Evolutionary conservation across 2,329 filamentous ascomycete genomes (phyloP).

Genomic region (Monilinia laxa): DNA sequence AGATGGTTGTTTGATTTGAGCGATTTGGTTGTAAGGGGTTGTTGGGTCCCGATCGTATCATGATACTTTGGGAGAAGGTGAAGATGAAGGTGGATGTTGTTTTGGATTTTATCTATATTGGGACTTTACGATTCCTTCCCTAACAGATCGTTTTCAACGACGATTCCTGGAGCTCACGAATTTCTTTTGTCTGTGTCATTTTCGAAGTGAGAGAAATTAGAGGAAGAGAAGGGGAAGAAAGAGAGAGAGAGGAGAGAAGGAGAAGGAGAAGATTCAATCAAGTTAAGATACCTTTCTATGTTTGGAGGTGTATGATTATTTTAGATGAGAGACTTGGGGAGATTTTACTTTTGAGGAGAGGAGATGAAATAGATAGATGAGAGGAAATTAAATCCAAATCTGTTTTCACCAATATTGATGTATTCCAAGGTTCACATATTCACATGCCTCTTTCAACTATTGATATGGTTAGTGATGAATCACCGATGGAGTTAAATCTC

Average conservation of each 20-base stretch:
- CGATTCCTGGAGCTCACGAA: background rate
- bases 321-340: background rate
- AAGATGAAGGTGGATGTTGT: background rate
- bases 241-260: too few relatives aligned
- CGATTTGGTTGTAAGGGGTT: conserved; percentile 1
- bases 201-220: background rate
- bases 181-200: conserved; percentile 5
- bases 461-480: too few relatives aligned
- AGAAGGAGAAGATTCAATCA: background rate
- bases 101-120: background rate
- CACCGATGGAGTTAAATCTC: too few relatives aligned
- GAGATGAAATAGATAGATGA: background rate
- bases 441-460: too few relatives aligned
- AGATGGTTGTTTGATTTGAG: conserved; percentile 5
- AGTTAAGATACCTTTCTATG: background rate
- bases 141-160: conserved; percentile 4
- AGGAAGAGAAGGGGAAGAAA: background rate
- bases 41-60: conserved; percentile 3
- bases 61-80: background rate
- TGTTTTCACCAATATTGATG: background rate
- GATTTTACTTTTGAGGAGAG: background rate
- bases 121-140: conserved; percentile 10
- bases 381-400: conserved; percentile 1
- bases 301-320: background rate
- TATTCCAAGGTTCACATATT: background rate